Evolutionary conservation across 306 rosid genomes (phyloP).

Genomic region (Castanopsis chinensis): DNA sequence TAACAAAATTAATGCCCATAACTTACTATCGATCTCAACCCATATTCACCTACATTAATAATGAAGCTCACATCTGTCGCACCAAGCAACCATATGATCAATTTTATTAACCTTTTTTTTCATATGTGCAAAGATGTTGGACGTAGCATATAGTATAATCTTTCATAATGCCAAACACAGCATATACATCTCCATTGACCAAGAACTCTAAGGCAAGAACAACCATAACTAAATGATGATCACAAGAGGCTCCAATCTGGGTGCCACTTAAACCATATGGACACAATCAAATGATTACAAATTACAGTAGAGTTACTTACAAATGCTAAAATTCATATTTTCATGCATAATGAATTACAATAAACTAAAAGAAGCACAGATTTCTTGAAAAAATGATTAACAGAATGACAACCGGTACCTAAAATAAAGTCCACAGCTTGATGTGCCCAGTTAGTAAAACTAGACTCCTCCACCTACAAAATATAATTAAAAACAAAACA

Average conservation of each 20-base stretch:
- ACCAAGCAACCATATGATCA: too few relatives aligned
- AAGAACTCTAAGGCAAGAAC: not conserved
- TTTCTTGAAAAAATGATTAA: not conserved
- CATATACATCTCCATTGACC: not conserved
- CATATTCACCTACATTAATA: too few relatives aligned
- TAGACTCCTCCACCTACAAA: slow-evolving; percentile 61
- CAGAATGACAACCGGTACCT: slow-evolving; percentile 39
- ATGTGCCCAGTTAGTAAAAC: slow-evolving; percentile 71
- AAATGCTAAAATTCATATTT: slow-evolving; percentile 1
- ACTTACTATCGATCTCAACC: too few relatives aligned
- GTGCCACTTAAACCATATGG: not conserved
- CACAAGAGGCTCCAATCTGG: not conserved
- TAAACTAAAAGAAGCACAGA: not conserved
- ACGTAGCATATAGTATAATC: too few relatives aligned
- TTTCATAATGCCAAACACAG: not conserved
- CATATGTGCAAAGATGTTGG: too few relatives aligned
- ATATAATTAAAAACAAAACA: not conserved
- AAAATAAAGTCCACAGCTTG: slow-evolving; percentile 88
- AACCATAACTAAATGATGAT: not conserved
- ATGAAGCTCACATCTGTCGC: too few relatives aligned
- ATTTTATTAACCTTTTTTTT: too few relatives aligned
- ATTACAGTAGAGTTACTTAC: not conserved
- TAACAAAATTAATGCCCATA: too few relatives aligned
- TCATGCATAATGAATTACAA: not conserved
- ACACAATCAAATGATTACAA: not conserved